Evolutionary conservation across 805 yeast species (phyloP).

Genomic region (Jamesozyma rosinii): DNA sequence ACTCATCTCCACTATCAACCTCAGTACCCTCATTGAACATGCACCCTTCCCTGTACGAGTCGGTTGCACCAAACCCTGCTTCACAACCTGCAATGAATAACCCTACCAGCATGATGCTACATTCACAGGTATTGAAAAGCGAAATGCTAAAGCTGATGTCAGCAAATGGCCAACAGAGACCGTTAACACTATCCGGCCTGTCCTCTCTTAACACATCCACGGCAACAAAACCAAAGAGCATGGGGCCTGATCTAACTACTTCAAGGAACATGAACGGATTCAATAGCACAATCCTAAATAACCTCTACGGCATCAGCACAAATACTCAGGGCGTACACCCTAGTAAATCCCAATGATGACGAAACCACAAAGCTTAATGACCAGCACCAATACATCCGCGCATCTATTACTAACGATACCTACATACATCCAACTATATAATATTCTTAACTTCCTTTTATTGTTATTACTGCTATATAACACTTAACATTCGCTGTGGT

Average conservation of each 20-base stretch:
- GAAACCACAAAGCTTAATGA: neutral
- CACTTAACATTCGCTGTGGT: no score
- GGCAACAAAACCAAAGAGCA: neutral
- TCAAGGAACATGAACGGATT: constrained; percentile 4
- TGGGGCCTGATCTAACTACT: neutral
- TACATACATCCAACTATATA: no score
- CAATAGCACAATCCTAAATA: constrained; percentile 7
- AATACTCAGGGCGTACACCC: neutral
- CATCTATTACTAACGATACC: no score
- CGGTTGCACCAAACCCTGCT: neutral
- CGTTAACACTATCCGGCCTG: neutral
- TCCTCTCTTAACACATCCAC: neutral
- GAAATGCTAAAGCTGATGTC: constrained; percentile 3
- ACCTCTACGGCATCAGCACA: constrained; percentile 6
- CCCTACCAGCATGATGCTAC: neutral
- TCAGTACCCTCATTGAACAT: neutral
- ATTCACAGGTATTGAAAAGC: constrained; percentile 7
- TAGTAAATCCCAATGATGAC: neutral
- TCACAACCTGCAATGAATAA: neutral
- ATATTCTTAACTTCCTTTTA: no score
- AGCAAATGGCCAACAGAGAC: neutral
- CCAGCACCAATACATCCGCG: no score
- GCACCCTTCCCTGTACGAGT: neutral
- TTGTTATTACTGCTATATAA: no score
- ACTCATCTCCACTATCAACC: neutral